phyloP scores from a whole-genome alignment of 768 basidiomycete genomes.

The Russula earlei region DNA sequence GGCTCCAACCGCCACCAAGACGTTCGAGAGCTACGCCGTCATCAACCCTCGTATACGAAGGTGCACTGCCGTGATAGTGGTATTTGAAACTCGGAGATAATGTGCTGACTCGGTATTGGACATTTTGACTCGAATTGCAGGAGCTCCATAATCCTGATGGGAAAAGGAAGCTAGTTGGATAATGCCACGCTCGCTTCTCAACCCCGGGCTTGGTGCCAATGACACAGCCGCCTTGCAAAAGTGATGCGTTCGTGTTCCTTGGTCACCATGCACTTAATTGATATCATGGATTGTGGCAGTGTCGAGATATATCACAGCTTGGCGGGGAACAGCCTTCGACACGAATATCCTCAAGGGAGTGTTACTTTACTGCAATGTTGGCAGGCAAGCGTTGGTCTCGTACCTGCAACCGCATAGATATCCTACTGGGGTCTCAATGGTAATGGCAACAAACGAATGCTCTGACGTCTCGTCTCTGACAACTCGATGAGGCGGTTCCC shows the following conservation, averaged over 20 bases:
- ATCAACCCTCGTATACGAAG: not conserved
- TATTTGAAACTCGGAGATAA: not conserved
- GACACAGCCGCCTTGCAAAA: not conserved
- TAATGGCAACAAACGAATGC: too few species aligned
- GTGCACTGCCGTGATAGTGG: not conserved
- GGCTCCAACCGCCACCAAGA: not conserved
- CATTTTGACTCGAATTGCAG: not conserved
- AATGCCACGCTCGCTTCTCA: not conserved
- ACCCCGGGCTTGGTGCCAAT: not conserved
- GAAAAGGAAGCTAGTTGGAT: not conserved
- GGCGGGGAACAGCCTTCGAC: slow-evolving; percentile 8
- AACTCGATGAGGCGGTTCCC: too few species aligned
- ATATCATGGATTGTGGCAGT: slow-evolving; percentile 3
- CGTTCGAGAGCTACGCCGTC: not conserved
- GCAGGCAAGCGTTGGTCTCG: not conserved
- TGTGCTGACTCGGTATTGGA: not conserved
- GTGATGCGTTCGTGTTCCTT: not conserved
- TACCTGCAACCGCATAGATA: not conserved
- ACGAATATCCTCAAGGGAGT: not conserved
- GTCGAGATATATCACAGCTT: not conserved
- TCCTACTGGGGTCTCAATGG: too few species aligned
- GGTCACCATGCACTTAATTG: not conserved
- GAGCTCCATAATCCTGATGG: not conserved
- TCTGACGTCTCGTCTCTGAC: too few species aligned
- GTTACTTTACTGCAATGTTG: not conserved